Evolutionary conservation across 169 alveolate genomes (phyloP).

Genomic region (Plasmodium cynomolgi): DNA sequence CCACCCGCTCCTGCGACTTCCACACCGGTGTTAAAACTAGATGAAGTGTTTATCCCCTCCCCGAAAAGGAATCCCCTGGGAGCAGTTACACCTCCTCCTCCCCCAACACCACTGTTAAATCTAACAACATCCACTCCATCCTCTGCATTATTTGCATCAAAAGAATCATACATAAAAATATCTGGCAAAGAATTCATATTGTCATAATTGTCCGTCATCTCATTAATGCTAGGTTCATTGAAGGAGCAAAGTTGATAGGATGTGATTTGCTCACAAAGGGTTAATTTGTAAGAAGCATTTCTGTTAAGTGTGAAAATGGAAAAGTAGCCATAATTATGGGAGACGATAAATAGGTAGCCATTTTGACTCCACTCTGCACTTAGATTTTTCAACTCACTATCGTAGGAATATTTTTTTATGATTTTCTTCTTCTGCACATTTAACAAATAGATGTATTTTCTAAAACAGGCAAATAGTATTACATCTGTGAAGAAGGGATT

Average conservation of each 20-base stretch:
- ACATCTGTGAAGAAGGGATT: conserved; percentile 57
- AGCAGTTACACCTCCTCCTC: neutral
- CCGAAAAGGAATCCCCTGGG: neutral
- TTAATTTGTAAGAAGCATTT: conserved; percentile 35
- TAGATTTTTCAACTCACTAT: conserved; percentile 58
- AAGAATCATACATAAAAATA: conserved; percentile 21
- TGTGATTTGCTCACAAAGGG: conserved; percentile 62
- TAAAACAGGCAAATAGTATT: conserved; percentile 36
- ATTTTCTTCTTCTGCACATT: conserved; percentile 58
- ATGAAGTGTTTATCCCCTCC: neutral
- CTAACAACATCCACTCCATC: neutral
- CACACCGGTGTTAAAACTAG: neutral
- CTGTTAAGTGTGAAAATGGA: conserved; percentile 53
- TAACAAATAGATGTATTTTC: conserved; percentile 56
- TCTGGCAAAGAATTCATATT: conserved; percentile 17
- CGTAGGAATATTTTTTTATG: conserved; percentile 69
- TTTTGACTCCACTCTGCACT: conserved; percentile 58
- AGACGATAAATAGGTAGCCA: conserved; percentile 46
- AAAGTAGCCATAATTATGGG: conserved; percentile 73
- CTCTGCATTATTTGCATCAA: neutral
- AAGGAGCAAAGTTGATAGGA: conserved; percentile 28
- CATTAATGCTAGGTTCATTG: conserved; percentile 13
- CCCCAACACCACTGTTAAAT: neutral
- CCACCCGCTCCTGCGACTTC: neutral
- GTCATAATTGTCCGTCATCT: conserved; percentile 18